Evolutionary conservation across 177 flowering plant species (phyloP), one percentile per base, ranked within the genome.

Genomic region (Tripterygium wilfordii): DNA sequence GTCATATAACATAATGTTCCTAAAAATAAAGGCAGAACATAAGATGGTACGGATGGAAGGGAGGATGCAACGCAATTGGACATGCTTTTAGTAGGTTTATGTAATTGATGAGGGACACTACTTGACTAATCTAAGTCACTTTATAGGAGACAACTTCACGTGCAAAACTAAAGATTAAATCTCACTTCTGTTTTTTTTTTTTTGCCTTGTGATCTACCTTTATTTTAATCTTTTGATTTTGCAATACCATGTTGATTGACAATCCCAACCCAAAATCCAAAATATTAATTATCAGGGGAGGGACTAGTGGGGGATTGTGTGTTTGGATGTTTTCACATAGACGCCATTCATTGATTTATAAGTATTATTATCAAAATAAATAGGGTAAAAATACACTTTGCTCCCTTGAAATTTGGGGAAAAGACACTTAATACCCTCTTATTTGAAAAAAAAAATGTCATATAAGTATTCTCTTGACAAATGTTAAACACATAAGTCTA

Each of bases 71-170:
- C 4, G 9, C 40, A 36, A n/a, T n/a, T n/a, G n/a, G n/a, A n/a
- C n/a, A n/a, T n/a, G n/a, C 19, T 2, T 36, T 10, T 3, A 36
- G 15, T 3, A 4, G 36, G 9, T 32, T 5, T 32, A 32, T 5
- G 36, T 5, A 3, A 32, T 5, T 12, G 16, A 20, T n/a, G 16
- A 47, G 32, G 30, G 33, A 47, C 23, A 27, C 22, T 27, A 15
- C 45, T 30, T 54, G 59, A 61, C 38, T 54, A 49, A 46, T 42
- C 65, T 37, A 54, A 49, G 49, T 48, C 23, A 47, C 53, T 60
- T 47, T 33, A 25, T 20, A n/a, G 47, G 48, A 23, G 43, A 24
- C 56, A 38, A 32, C 19, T 39, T 52, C 54, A 52, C 55, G 26
- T 51, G 52, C 48, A 23, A n/a, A 29, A 15, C 18, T 23, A 1